A percentile compares a stretch with the other conserved stretches of the same genome.
Conservation (phyloP, 139 green algal species). For the Mesostigma viride region DNA sequence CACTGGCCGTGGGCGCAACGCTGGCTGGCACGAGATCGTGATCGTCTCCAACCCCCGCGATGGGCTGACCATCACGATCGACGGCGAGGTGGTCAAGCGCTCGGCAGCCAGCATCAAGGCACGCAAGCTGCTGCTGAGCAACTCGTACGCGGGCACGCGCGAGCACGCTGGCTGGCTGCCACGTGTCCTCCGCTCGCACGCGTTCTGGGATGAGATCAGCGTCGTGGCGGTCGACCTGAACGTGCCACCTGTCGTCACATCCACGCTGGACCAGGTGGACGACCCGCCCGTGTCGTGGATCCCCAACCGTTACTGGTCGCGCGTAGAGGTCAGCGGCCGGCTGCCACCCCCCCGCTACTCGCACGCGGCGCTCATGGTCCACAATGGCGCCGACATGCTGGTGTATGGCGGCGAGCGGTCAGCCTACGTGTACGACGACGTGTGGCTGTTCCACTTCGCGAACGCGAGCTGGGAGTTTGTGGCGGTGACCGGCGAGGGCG, state of each 20-base stretch:
- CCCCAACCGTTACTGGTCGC: background rate
- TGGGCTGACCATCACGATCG: background rate
- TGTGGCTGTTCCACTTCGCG: constrained; percentile 25
- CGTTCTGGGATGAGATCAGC: constrained; percentile 22
- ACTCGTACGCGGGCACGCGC: background rate
- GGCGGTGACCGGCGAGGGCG: background rate
- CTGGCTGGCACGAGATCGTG: constrained; percentile 17
- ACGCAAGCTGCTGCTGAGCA: background rate
- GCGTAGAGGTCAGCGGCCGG: background rate
- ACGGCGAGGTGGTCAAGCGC: constrained; percentile 16
- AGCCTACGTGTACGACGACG: constrained; percentile 23
- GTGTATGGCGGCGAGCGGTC: constrained; percentile 29
- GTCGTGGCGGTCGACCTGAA: too few relatives aligned
- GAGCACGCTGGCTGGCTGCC: background rate
- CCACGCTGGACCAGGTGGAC: too few relatives aligned
- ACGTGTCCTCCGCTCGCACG: background rate
- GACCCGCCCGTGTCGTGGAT: background rate
- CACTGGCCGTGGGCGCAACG: background rate
- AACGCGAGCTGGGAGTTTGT: constrained; percentile 9
- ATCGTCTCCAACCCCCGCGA: constrained; percentile 3
- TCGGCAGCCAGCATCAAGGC: background rate
- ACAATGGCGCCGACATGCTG: constrained; percentile 14
- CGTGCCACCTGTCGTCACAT: too few relatives aligned
- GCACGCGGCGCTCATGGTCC: constrained; percentile 16
- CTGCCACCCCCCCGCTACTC: constrained; percentile 14